Evolutionary conservation across 2,329 filamentous ascomycete species (phyloP).

Genomic region (Phialophora macrospora): DNA sequence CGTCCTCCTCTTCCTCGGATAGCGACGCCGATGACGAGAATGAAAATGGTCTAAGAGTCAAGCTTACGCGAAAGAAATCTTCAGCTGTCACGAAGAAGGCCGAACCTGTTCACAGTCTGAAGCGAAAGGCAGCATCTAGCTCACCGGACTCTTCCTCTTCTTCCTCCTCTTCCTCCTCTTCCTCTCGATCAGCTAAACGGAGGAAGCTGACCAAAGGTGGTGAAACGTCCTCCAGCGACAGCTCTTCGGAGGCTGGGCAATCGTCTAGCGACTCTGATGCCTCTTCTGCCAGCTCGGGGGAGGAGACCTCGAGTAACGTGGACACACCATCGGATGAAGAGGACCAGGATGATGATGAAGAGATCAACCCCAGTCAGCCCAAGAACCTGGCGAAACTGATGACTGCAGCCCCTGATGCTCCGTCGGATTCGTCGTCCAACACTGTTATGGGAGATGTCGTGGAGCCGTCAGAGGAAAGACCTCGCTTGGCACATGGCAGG

Average conservation of each 20-base stretch:
- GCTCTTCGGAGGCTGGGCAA: conserved; percentile 41
- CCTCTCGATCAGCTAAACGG: conserved; percentile 33
- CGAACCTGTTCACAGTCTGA: conserved; percentile 48
- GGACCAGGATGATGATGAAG: conserved; percentile 40
- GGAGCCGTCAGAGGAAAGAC: conserved; percentile 29
- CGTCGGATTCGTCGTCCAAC: conserved; percentile 35
- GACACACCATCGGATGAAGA: conserved; percentile 16
- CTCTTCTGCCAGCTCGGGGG: neutral
- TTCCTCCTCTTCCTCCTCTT: conserved; percentile 46
- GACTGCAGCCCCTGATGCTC: conserved; percentile 14
- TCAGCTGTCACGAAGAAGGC: conserved; percentile 56
- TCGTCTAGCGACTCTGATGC: conserved; percentile 29
- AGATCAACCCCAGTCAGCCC: conserved; percentile 32
- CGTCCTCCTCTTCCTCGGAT: conserved; percentile 49
- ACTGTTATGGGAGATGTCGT: conserved; percentile 35
- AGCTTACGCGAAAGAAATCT: conserved; percentile 39
- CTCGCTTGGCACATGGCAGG: conserved; percentile 39
- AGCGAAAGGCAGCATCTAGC: conserved; percentile 62
- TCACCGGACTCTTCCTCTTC: conserved; percentile 46
- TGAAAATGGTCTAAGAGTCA: conserved; percentile 42
- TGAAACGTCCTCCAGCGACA: conserved; percentile 39
- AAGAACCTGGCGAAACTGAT: conserved; percentile 1
- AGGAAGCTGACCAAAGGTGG: conserved; percentile 16
- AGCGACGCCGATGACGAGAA: conserved; percentile 59
- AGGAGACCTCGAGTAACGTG: neutral